Evolutionary conservation across 1,284 basidiomycete species (phyloP), one percentile per base, ranked within the genome.

Genomic region (Rhodotorula sp.): DNA sequence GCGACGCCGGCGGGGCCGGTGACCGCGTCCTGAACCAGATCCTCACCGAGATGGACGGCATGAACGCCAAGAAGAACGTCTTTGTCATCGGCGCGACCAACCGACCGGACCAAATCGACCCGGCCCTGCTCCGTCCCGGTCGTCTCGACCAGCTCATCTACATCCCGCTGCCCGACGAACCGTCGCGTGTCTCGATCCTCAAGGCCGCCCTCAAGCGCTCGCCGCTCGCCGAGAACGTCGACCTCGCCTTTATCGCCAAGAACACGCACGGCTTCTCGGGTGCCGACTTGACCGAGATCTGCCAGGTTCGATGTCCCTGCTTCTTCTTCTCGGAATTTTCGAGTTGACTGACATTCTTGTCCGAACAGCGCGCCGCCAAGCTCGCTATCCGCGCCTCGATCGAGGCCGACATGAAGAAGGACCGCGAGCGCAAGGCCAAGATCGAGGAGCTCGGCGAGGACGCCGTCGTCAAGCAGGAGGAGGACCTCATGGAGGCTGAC

Each of bases 221-320:
- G 51, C 96, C 97, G 21, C 83, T 99, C 58, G 87, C 92, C 21
- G 84, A 86, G n/a, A 87, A 90, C 18, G 94, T 99, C 71, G 89
- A 97, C 81, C 88, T 99, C 61, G 67, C 63, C 51, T 99, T 90
- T 89, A 86, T 99, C 65, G 87, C 96, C 72, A 97, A 92, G 88
- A 89, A 87, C 83, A 97, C 96, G 16, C 93, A 97, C 80, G 96
- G 97, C 23, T 99, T 92, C 89, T 98, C 96, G 80, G 97, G 97
- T 89, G 97, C 97, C 70, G 97, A 99, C 87, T 85, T 99, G 77
- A 97, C 96, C 20, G 97, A 99, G 83, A 97, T 99, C 80, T 99
- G 96, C 81, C 95, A 99, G 51, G 51, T 52, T n/a, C 21, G 12
- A 34, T 23, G 5, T 52, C 23, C 51, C 5, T 8, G 10, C 51